Evolutionary conservation across 495 filamentous ascomycete species (phyloP).

Genomic region (Ramalina peruviana): DNA sequence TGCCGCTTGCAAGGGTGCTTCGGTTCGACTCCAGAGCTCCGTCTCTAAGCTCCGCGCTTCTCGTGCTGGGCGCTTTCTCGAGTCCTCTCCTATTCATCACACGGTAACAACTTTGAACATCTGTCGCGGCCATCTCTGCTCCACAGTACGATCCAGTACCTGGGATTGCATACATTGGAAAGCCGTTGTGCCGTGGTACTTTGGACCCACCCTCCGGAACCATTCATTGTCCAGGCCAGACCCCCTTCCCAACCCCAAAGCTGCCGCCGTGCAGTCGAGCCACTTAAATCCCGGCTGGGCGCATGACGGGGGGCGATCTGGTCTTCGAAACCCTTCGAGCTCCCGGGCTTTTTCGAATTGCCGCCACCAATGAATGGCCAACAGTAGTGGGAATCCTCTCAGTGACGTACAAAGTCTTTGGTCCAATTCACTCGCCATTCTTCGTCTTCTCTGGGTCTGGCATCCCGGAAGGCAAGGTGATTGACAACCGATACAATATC

Average conservation of each 20-base stretch:
- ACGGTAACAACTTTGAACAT: too few relatives aligned
- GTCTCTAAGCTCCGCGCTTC: background rate
- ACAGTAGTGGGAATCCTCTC: slow-evolving; percentile 9
- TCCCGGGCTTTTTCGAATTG: slow-evolving; percentile 6
- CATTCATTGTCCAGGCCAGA: slow-evolving; percentile 1
- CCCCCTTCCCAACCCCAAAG: background rate
- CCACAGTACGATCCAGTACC: background rate
- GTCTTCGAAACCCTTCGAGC: background rate
- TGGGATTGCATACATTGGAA: too few relatives aligned
- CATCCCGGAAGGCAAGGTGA: too few relatives aligned
- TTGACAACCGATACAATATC: too few relatives aligned
- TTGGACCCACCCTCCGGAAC: background rate
- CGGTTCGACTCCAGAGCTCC: background rate
- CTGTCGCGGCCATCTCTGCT: background rate
- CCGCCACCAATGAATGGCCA: slow-evolving; percentile 7
- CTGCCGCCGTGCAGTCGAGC: background rate
- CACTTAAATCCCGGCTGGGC: slow-evolving; percentile 2
- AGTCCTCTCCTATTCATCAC: too few relatives aligned
- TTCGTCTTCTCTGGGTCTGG: background rate
- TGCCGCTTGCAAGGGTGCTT: background rate
- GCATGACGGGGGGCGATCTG: slow-evolving; percentile 9
- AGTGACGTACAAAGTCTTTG: slow-evolving; percentile 11
- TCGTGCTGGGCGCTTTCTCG: background rate
- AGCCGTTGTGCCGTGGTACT: background rate
- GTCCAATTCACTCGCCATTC: background rate